Percentiles rank a stretch among this genome's conserved stretches.
Conservation (phyloP, 2,329 filamentous ascomycete genomes). For the Fusarium mangiferae region DNA sequence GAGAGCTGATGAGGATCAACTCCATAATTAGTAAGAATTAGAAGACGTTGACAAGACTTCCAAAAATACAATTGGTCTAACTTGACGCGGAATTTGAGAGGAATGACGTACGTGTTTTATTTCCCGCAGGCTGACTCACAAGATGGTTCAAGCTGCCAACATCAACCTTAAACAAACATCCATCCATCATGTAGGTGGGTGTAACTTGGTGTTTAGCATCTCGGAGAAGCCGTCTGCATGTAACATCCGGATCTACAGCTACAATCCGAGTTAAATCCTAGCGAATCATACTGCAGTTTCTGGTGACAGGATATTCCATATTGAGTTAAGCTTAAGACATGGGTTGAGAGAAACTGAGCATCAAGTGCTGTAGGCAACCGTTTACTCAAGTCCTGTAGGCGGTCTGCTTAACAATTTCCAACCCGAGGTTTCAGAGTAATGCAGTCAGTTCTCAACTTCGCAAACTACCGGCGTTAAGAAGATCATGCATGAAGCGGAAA, state of each 20-base stretch:
- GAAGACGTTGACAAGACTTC: neutral
- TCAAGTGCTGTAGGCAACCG: neutral
- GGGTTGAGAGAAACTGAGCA: neutral
- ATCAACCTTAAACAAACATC: neutral
- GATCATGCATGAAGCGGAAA: neutral
- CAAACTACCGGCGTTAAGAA: neutral
- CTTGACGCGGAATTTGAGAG: neutral
- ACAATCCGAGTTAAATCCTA: neutral
- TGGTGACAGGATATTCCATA: neutral
- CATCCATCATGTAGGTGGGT: neutral
- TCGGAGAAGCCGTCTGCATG: constrained; percentile 33
- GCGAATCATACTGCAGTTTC: neutral
- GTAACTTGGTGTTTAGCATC: neutral
- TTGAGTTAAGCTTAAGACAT: neutral
- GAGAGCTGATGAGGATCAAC: neutral
- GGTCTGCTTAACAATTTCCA: constrained; percentile 43
- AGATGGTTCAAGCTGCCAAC: neutral
- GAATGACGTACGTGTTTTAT: neutral
- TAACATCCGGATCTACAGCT: neutral
- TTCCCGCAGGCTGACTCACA: neutral
- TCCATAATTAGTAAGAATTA: constrained; percentile 1
- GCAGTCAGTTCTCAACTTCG: neutral
- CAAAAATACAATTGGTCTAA: neutral
- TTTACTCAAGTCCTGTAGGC: constrained; percentile 3
- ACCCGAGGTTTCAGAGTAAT: neutral